Evolutionary conservation across 805 yeast species (phyloP).

Genomic region (Schwanniomyces yamadae): DNA sequence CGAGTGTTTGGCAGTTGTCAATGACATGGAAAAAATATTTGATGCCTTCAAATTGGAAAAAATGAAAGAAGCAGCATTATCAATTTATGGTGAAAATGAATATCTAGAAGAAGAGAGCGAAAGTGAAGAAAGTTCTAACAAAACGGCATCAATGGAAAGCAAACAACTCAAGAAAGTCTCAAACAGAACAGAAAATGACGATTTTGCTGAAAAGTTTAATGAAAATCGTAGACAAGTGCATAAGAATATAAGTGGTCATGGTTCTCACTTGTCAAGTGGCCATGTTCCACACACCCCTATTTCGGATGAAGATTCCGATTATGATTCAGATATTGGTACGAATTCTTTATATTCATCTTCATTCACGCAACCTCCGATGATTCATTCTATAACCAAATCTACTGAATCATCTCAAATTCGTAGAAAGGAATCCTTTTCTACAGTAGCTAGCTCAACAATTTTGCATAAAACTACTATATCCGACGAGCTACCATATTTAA

Average conservation of each 20-base stretch:
- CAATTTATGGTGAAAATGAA: constrained; percentile 2
- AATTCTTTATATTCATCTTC: constrained; percentile 20
- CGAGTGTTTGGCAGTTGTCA: constrained; percentile 66
- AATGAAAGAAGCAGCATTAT: constrained; percentile 17
- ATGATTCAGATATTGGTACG: constrained; percentile 28
- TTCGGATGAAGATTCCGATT: constrained; percentile 17
- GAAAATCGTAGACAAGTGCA: background rate
- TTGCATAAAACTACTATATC: constrained; percentile 54
- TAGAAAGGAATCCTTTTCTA: constrained; percentile 27
- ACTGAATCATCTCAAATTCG: constrained; percentile 3
- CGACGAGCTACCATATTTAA: constrained; percentile 63
- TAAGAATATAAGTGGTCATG: background rate
- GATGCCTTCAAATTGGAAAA: constrained; percentile 47
- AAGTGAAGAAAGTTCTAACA: background rate
- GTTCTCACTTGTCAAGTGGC: background rate
- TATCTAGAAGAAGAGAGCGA: constrained; percentile 4
- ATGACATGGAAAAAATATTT: constrained; percentile 74
- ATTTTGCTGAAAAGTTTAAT: background rate
- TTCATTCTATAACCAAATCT: constrained; percentile 38
- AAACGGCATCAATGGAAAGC: no score
- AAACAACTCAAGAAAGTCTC: background rate
- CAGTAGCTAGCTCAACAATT: constrained; percentile 33
- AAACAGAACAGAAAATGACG: background rate
- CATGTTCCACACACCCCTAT: background rate
- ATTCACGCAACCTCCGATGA: constrained; percentile 29